phyloP scores from a whole-genome alignment of 768 basidiomycete genomes.

The Gymnopilus dilepis region DNA sequence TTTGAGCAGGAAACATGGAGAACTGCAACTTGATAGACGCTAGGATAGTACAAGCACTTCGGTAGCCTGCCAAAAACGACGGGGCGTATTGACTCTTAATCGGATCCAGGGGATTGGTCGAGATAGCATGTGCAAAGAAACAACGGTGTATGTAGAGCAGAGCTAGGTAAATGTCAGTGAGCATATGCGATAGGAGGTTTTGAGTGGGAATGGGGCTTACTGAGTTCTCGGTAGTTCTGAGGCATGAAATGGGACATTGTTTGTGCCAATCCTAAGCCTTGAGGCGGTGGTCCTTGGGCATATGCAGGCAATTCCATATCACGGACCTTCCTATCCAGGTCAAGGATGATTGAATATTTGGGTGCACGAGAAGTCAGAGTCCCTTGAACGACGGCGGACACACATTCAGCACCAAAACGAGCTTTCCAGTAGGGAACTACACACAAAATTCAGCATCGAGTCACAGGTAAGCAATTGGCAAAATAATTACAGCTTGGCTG shows the following conservation, averaged over 20 bases:
- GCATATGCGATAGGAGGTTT: neutral
- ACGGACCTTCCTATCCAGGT: constrained; percentile 69
- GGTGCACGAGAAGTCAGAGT: constrained; percentile 68
- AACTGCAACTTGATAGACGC: constrained; percentile 53
- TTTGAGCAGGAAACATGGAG: constrained; percentile 56
- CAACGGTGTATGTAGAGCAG: constrained; percentile 76
- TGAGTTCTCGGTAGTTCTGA: constrained; percentile 69
- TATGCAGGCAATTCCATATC: constrained; percentile 73
- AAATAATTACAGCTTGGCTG: constrained; percentile 61
- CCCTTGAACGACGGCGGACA: constrained; percentile 72
- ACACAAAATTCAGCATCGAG: neutral
- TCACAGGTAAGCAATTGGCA: neutral
- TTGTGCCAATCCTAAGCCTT: constrained; percentile 56
- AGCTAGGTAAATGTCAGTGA: constrained; percentile 41
- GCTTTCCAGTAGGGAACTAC: constrained; percentile 76
- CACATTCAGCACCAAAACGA: constrained; percentile 66
- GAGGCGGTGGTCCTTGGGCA: constrained; percentile 53
- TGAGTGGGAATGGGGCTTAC: constrained; percentile 42
- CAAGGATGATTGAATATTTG: constrained; percentile 64
- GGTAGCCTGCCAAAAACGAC: constrained; percentile 71
- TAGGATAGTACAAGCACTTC: constrained; percentile 66
- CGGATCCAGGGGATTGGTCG: constrained; percentile 67
- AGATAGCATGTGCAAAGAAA: constrained; percentile 77
- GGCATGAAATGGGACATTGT: constrained; percentile 83
- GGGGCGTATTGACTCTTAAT: constrained; percentile 71